These are phyloP conservation scores for Fraxinus anomala DNA, from an alignment of 257 asterid genomes.

Conservation along the genomic window DNA sequence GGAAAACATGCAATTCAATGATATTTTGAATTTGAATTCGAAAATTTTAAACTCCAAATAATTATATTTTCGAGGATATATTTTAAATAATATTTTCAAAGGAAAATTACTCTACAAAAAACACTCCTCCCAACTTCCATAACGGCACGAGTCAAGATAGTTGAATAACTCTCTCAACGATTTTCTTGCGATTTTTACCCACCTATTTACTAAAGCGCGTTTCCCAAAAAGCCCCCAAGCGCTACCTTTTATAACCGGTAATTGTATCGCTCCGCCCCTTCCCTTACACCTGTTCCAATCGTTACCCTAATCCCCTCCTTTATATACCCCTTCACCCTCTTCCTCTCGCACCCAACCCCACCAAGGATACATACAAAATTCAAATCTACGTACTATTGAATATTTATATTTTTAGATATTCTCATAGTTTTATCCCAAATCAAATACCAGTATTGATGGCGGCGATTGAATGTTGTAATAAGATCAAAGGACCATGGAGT, in stretches of 20 bases:
- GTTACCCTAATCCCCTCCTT: background rate
- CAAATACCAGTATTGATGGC: background rate
- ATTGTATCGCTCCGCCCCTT: background rate
- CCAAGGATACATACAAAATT: background rate
- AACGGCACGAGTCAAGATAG: background rate
- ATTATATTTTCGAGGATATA: background rate
- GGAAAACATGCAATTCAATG: background rate
- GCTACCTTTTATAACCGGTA: background rate
- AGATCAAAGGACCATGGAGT: constrained; percentile 14
- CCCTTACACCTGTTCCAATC: background rate
- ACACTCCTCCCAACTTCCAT: background rate
- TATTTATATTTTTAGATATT: background rate
- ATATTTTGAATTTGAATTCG: background rate
- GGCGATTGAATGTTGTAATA: background rate
- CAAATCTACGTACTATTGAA: background rate
- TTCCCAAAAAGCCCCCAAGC: background rate
- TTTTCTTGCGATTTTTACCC: background rate
- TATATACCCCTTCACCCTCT: background rate
- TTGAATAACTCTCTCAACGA: background rate
- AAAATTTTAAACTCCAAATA: background rate
- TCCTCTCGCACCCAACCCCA: background rate
- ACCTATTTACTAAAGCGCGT: background rate
- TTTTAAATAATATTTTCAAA: too few species aligned
- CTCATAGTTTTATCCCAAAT: too few species aligned
- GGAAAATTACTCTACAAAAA: background rate